Conservation (phyloP, 768 basidiomycete genomes). For the Lactifluus hygrophoroides region DNA sequence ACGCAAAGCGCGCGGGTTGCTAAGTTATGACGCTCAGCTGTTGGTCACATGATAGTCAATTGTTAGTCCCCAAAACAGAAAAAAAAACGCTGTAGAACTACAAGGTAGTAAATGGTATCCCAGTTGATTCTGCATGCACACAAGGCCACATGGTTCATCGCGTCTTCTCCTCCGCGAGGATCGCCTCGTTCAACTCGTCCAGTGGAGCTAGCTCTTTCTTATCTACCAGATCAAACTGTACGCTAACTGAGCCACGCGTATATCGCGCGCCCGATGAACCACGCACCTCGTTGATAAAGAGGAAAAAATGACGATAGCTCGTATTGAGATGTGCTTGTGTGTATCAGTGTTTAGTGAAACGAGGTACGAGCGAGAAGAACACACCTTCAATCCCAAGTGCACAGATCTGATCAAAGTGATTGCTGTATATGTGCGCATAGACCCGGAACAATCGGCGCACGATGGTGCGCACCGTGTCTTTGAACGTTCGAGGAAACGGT, state of each 20-base stretch:
- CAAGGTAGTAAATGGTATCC: not conserved
- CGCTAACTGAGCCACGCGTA: conserved; percentile 1
- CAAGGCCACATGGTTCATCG: conserved; percentile 18
- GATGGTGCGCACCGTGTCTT: conserved; percentile 85
- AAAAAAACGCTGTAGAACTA: not conserved
- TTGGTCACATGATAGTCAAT: too few relatives aligned
- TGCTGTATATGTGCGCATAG: conserved; percentile 98
- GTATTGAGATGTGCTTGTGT: conserved; percentile 89
- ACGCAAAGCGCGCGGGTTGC: too few relatives aligned
- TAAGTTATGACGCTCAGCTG: too few relatives aligned
- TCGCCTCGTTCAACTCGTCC: conserved; percentile 91
- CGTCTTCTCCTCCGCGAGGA: conserved; percentile 50
- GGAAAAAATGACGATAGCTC: conserved; percentile 95
- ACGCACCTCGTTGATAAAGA: conserved; percentile 89
- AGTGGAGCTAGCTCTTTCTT: conserved; percentile 93
- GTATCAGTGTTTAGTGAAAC: not conserved
- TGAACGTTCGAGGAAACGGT: conserved; percentile 10
- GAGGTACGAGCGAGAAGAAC: conserved; percentile 10
- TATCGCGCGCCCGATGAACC: not conserved
- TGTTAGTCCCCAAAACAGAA: not conserved
- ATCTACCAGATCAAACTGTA: conserved; percentile 86
- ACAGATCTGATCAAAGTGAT: conserved; percentile 98
- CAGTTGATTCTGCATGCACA: not conserved
- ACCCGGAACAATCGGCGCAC: conserved; percentile 90
- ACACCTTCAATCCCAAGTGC: conserved; percentile 95